Evolutionary conservation across 2,329 filamentous ascomycete genomes (phyloP).

Genomic region (Didymella sp.): DNA sequence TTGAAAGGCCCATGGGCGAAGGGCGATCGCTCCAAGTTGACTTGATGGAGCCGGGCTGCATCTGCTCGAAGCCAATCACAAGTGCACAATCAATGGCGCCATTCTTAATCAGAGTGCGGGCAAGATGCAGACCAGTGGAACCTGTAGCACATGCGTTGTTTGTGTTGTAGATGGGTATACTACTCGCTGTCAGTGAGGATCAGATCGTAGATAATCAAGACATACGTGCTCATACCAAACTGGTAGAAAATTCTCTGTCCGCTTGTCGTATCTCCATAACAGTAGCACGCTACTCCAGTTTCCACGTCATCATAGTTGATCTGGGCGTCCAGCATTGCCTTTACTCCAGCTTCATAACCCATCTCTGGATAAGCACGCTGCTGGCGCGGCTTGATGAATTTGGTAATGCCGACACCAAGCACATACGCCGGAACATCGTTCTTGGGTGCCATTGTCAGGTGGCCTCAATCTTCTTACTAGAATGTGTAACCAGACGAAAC

Average conservation of each 20-base stretch:
- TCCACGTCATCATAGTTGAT: conserved; percentile 97
- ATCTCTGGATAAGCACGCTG: conserved; percentile 93
- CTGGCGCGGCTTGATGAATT: conserved; percentile 95
- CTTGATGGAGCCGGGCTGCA: conserved; percentile 86
- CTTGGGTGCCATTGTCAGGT: conserved; percentile 34
- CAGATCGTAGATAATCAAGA: not conserved
- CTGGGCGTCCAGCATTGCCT: conserved; percentile 80
- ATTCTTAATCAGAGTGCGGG: conserved; percentile 74
- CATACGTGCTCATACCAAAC: conserved; percentile 81
- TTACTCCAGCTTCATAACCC: conserved; percentile 88
- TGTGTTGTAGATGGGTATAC: conserved; percentile 93
- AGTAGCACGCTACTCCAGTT: conserved; percentile 91
- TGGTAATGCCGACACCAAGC: conserved; percentile 96
- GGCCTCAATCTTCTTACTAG: not conserved
- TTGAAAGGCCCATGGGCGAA: conserved; percentile 75
- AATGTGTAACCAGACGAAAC: not conserved
- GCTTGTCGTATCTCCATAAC: conserved; percentile 92
- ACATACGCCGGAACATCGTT: conserved; percentile 70
- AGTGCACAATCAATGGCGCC: conserved; percentile 86
- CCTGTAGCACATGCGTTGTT: conserved; percentile 98
- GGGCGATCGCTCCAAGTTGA: conserved; percentile 81
- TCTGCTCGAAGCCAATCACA: conserved; percentile 96
- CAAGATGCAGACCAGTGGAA: conserved; percentile 84
- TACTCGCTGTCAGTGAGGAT: conserved; percentile 41
- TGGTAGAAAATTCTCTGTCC: conserved; percentile 97